phyloP scores from a whole-genome alignment of 495 filamentous ascomycete species.

The Jackrogersella minutella region DNA sequence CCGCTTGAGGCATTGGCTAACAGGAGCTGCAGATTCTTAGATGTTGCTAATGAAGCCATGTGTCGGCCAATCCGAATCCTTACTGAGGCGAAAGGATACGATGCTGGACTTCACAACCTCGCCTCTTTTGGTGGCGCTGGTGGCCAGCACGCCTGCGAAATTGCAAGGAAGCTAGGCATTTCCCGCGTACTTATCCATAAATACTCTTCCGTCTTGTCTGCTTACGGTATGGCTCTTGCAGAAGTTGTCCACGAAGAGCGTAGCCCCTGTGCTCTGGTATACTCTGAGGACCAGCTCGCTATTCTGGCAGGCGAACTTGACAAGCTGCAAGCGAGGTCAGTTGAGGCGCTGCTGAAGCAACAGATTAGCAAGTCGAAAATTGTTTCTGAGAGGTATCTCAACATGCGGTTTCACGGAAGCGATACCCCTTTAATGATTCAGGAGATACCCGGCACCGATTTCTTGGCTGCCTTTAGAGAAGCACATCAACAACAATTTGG shows the following conservation, averaged over 20 bases:
- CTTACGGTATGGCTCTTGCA: constrained; percentile 95
- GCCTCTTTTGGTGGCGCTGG: constrained; percentile 96
- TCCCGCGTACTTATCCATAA: constrained; percentile 86
- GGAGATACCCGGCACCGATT: constrained; percentile 58
- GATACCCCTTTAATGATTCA: constrained; percentile 86
- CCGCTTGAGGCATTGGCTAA: neutral
- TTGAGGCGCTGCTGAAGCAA: constrained; percentile 68
- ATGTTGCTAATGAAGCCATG: constrained; percentile 96
- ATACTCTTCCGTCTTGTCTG: constrained; percentile 93
- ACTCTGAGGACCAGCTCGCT: constrained; percentile 64
- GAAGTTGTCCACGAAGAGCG: constrained; percentile 90
- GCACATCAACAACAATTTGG: constrained; percentile 83
- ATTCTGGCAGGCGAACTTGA: constrained; percentile 89
- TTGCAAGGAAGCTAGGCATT: constrained; percentile 88
- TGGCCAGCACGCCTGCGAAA: constrained; percentile 96
- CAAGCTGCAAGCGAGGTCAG: constrained; percentile 65
- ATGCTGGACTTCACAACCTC: constrained; percentile 86
- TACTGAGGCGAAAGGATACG: constrained; percentile 92
- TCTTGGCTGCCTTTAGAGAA: constrained; percentile 69
- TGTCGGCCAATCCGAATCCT: constrained; percentile 88
- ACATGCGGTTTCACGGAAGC: constrained; percentile 86
- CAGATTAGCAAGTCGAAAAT: constrained; percentile 68
- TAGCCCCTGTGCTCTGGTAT: constrained; percentile 83
- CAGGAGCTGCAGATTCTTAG: constrained; percentile 65
- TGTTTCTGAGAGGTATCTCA: constrained; percentile 83